Base-by-base conservation (phyloP, 2,329 filamentous ascomycete species). In the Biscogniauxia sp. region DNA sequence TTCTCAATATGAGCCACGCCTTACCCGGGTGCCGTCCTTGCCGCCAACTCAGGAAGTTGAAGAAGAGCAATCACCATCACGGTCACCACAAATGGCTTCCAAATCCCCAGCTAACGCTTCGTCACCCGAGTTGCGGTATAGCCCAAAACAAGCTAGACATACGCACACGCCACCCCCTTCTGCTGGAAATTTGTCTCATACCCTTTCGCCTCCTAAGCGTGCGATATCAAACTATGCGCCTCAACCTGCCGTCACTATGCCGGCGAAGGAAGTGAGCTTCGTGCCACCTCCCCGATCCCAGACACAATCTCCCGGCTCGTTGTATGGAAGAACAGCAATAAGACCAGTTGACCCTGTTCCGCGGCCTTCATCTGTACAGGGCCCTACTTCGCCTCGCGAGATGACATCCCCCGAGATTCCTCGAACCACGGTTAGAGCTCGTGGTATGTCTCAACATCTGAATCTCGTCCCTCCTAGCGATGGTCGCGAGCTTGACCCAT, bases 401-500 rank as follows among this genome's bases (percentile, higher is more conserved):
- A 54, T 55, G 20, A 55, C 61, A 17, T 52, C 56, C 51, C 68
- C 32, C 5, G 69, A 62, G 37, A 57, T 56, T 59, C 64, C 62
- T 20, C 65, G 56, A 6, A 69, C 77, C 5, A 66, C 70, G 20
- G 68, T 76, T 17, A 78, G 83, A 20, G 74, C 78, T 13, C 78
- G 85, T 56, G 83, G 81, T 1, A 77, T 82, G 57, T 88, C 85
- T 2, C 77, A 85, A 58, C 79, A 77, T 26, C 73, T 87, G 55
- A 85, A 85, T 66, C 80, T 88, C 64, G 79, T 89, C 45, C 77
- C 83, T 8, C 87, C 88, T 1, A 88, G 82, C 1, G 87, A 90
- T 72, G 87, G 87, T 1, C 83, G 84, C 20, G 85, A 90, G 69
- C 77, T 86, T 19, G 95, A 99, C 76, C 87, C 88, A 1, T 79